Base-by-base conservation (phyloP, 441 rosid genomes). In the Eutrema salsugineum region DNA sequence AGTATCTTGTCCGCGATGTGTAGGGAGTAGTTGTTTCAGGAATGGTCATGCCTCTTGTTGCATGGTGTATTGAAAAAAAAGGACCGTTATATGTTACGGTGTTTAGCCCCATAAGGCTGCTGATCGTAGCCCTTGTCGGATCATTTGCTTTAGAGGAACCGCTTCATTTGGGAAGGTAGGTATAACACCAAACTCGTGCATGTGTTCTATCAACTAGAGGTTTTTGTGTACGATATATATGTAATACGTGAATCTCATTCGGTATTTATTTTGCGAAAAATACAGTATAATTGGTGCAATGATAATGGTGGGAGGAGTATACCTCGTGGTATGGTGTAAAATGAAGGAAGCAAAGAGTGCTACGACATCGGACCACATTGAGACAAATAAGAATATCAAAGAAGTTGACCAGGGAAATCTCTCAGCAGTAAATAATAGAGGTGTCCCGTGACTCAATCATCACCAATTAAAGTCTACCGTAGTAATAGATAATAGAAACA, bases 91-190 rank as follows among this genome's bases (percentile, higher is more conserved):
- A 59, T 24, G 78, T 67, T 17, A 69, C 83, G 2, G 49, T 79
- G 33, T 83, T 83, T 71, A 77, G 66, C 17, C 85, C 87, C 19
- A 11, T 83, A 54, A 40, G 77, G 58, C 77, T 83, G 7, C 73
- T 81, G 65, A 65, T 75, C 11, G 85, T 81, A 12, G 77, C 82
- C 58, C 63, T 81, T 11, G 73, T 46, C 2, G 83, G 79, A 43
- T 74, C 82, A 43, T 59, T 79, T 51, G 15, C 79, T 39, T 61
- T 83, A 68, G 77, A 79, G 2, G 87, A 83, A 71, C 47, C 73
- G 15, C 68, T 83, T 10, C 68, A 77, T 38, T 20, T 77, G 6
- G 87, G 87, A 39, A 79, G 85, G 87, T 83, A n/a, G n/a, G n/a
- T n/a, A n/a, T n/a, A n/a, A 73, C 14, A 30, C 20, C 47, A 44